Conservation (phyloP, 1,284 basidiomycete species). For the Porodaedalea pini region DNA sequence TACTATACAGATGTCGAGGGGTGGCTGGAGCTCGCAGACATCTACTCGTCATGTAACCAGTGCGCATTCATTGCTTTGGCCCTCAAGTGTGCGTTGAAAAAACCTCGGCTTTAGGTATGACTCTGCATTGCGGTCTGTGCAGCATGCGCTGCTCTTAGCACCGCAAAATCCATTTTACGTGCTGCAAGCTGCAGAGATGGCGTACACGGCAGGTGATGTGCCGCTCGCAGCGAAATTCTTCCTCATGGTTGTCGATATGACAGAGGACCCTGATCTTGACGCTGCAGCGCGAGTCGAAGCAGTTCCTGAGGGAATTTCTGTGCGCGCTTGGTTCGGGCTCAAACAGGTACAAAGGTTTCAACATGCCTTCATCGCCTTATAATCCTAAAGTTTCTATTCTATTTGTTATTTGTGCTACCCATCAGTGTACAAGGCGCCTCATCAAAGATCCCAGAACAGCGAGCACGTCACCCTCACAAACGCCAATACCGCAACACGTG, state of each 20-base stretch:
- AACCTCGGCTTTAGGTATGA: slow-evolving; percentile 45
- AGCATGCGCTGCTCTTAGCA: slow-evolving; percentile 77
- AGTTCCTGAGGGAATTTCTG: slow-evolving; percentile 52
- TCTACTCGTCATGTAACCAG: slow-evolving; percentile 79
- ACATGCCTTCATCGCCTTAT: no score
- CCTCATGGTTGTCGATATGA: slow-evolving; percentile 81
- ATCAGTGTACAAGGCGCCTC: slow-evolving; percentile 59
- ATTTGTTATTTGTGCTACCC: neutral
- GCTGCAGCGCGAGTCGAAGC: slow-evolving; percentile 36
- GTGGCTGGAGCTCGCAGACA: slow-evolving; percentile 91
- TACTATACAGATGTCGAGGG: slow-evolving; percentile 91
- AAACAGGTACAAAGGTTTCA: slow-evolving; percentile 60
- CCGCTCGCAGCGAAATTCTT: slow-evolving; percentile 81
- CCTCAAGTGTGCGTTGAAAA: neutral
- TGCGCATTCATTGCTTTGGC: slow-evolving; percentile 36
- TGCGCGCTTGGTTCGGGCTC: slow-evolving; percentile 83
- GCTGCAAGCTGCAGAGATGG: slow-evolving; percentile 83
- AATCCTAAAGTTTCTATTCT: neutral
- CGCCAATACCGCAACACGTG: slow-evolving; percentile 47
- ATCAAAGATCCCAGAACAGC: slow-evolving; percentile 36
- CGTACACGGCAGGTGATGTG: slow-evolving; percentile 74
- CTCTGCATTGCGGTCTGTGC: slow-evolving; percentile 67
- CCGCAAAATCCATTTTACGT: slow-evolving; percentile 85
- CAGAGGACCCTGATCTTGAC: slow-evolving; percentile 51
- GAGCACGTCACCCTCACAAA: slow-evolving; percentile 51